A percentile compares a stretch with the other conserved stretches of the same genome.
Conservation (phyloP, 2,329 filamentous ascomycete genomes). For the Beauveria brongniartii region DNA sequence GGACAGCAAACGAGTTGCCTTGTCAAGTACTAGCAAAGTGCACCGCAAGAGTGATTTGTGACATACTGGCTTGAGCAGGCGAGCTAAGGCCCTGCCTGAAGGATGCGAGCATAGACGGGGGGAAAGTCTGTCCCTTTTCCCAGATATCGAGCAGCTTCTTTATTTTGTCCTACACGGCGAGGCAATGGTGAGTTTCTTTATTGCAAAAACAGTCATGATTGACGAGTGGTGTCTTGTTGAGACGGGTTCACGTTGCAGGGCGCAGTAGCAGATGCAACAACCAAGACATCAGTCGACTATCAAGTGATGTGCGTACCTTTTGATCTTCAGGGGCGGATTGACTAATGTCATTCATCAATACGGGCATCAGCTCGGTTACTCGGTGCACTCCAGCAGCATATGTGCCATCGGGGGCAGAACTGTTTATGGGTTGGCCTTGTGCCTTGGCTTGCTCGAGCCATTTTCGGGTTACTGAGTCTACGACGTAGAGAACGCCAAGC, state of each 20-base stretch:
- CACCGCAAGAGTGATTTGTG: background rate
- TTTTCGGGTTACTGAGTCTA: slow-evolving; percentile 98
- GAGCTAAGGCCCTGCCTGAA: slow-evolving; percentile 76
- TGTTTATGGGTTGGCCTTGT: slow-evolving; percentile 72
- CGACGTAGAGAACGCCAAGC: slow-evolving; percentile 96
- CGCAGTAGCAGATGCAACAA: slow-evolving; percentile 19
- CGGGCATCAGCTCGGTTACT: slow-evolving; percentile 90
- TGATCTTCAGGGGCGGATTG: slow-evolving; percentile 83
- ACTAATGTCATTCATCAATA: slow-evolving; percentile 92
- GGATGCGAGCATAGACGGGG: slow-evolving; percentile 63
- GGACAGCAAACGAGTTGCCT: background rate
- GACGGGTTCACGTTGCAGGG: background rate
- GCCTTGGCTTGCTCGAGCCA: slow-evolving; percentile 95
- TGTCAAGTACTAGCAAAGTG: background rate
- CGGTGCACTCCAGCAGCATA: slow-evolving; percentile 92
- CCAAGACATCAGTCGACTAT: slow-evolving; percentile 16
- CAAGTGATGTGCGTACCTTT: slow-evolving; percentile 67
- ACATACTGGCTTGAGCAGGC: slow-evolving; percentile 48
- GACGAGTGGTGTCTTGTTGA: slow-evolving; percentile 15
- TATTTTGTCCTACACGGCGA: slow-evolving; percentile 77
- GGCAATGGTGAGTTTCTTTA: slow-evolving; percentile 15
- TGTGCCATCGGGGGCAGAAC: slow-evolving; percentile 78
- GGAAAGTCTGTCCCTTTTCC: slow-evolving; percentile 93
- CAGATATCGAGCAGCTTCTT: slow-evolving; percentile 91
- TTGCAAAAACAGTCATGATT: slow-evolving; percentile 15